Evolutionary conservation across 2,329 filamentous ascomycete species (phyloP).

Genomic region (Paecilomyces fulvus): DNA sequence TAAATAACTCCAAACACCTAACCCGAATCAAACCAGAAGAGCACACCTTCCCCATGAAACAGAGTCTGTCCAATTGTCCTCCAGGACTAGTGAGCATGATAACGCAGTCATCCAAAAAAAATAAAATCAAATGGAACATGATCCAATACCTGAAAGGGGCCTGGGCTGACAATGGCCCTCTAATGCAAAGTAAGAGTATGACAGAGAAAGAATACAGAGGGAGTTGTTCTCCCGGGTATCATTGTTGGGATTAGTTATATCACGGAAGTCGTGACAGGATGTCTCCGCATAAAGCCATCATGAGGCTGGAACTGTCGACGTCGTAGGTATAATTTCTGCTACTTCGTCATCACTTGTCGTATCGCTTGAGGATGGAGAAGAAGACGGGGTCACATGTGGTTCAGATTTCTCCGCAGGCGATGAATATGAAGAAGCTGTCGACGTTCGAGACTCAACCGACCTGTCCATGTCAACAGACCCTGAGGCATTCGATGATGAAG

Average conservation of each 20-base stretch:
- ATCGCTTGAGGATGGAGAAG: not conserved
- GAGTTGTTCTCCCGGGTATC: constrained; percentile 2
- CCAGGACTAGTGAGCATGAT: not conserved
- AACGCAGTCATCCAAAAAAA: not conserved
- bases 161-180: not conserved
- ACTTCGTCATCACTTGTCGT: not conserved
- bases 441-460: not conserved
- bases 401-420: not conserved
- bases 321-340: not conserved
- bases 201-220: not conserved
- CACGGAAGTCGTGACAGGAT: constrained; percentile 4
- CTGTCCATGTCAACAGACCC: not conserved
- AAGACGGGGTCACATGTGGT: not conserved
- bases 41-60: not conserved
- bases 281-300: constrained; percentile 1
- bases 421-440: not conserved
- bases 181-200: not conserved
- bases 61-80: not conserved
- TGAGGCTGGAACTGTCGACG: constrained; percentile 5
- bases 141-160: not conserved
- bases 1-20: not conserved
- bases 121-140: not conserved
- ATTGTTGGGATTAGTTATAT: constrained; percentile 1
- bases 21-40: not conserved
- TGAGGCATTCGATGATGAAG: not conserved